A percentile compares a stretch with the other conserved stretches of the same genome.
Conservation (phyloP, 2,329 filamentous ascomycete species). For the Bipolaris cookei region DNA sequence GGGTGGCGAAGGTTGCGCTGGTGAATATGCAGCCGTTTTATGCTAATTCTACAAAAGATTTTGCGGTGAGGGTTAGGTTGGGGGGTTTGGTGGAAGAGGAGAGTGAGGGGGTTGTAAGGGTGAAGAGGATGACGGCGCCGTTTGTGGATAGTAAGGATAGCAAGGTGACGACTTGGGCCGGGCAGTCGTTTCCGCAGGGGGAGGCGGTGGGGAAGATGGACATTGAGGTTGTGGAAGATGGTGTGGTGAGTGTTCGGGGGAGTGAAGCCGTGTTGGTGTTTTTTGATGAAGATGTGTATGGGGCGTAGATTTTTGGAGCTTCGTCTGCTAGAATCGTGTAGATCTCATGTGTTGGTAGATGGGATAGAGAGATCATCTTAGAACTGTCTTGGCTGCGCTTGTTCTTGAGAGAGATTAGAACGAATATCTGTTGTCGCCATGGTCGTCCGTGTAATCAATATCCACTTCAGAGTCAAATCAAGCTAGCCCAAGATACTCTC, state of each 20-base stretch:
- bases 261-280: constrained; percentile 18
- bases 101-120: not conserved
- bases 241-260: constrained; percentile 6
- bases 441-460: too few relatives aligned
- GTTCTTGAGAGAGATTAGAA: too few relatives aligned
- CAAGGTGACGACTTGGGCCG: constrained; percentile 9
- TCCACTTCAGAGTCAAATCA: too few relatives aligned
- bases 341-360: too few relatives aligned
- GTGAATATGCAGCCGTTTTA: constrained; percentile 20
- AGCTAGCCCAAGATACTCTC: too few relatives aligned
- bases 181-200: constrained; percentile 14
- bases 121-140: constrained; percentile 9
- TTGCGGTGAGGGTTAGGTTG: constrained; percentile 2
- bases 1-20: constrained; percentile 12
- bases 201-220: constrained; percentile 6
- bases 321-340: not conserved
- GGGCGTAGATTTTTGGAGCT: not conserved
- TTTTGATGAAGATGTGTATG: constrained; percentile 10
- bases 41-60: constrained; percentile 6
- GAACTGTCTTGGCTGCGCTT: too few relatives aligned
- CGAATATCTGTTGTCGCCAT: too few relatives aligned
- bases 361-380: too few relatives aligned
- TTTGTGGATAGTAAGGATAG: constrained; percentile 11
- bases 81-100: not conserved
- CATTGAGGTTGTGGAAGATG: constrained; percentile 8